Evolutionary conservation across 2,329 filamentous ascomycete genomes (phyloP).

Genomic region (Colletotrichum sp.): DNA sequence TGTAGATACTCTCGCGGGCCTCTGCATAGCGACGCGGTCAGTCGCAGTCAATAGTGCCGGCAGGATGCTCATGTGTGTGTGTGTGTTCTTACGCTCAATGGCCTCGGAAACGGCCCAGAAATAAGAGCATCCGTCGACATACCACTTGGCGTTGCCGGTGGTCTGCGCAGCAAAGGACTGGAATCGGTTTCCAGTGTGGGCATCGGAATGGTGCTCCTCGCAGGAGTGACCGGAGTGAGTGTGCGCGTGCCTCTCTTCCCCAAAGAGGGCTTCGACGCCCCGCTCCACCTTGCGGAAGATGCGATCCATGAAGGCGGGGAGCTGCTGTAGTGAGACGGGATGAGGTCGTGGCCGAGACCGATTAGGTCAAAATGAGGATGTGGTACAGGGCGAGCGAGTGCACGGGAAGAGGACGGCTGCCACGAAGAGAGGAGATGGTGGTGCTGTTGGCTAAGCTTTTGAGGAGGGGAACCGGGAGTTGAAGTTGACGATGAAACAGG

Average conservation of each 20-base stretch:
- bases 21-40: constrained; percentile 41
- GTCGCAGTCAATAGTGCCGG: not conserved
- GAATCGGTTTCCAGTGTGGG: constrained; percentile 57
- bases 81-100: constrained; percentile 60
- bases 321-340: not conserved
- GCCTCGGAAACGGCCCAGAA: constrained; percentile 86
- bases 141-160: constrained; percentile 83
- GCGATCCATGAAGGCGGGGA: constrained; percentile 35
- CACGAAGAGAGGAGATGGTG: not conserved
- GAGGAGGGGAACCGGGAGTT: constrained; percentile 12
- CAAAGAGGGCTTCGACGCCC: constrained; percentile 43
- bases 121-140: constrained; percentile 83
- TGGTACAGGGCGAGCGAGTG: not conserved
- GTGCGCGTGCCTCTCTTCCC: constrained; percentile 50
- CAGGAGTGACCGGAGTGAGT: constrained; percentile 46
- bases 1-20: constrained; percentile 80
- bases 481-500: constrained; percentile 13
- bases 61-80: not conserved
- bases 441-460: constrained; percentile 12
- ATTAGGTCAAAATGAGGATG: not conserved
- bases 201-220: constrained; percentile 44
- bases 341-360: not conserved
- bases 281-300: constrained; percentile 51
- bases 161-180: constrained; percentile 76
- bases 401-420: not conserved